Evolutionary conservation across 768 basidiomycete species (phyloP).

Genomic region (Harrya chromipes): DNA sequence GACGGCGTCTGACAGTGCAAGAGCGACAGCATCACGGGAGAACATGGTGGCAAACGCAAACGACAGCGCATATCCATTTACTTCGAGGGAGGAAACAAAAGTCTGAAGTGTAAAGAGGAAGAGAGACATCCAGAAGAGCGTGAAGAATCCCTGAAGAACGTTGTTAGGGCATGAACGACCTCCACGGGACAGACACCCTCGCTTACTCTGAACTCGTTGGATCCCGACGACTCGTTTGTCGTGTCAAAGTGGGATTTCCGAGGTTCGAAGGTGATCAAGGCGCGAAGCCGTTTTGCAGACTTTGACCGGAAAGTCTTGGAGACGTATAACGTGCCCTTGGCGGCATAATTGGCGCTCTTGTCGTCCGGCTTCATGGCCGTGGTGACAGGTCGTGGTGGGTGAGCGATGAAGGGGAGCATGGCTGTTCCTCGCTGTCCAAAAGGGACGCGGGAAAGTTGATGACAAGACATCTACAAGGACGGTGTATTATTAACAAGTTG

Average conservation of each 20-base stretch:
- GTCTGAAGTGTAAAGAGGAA: conserved; percentile 79
- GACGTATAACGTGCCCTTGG: conserved; percentile 67
- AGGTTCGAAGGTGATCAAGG: conserved; percentile 83
- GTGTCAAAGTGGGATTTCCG: conserved; percentile 85
- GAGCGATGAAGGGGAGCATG: conserved; percentile 8
- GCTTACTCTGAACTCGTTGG: conserved; percentile 81
- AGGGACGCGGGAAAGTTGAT: conserved; percentile 12
- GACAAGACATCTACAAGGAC: not conserved
- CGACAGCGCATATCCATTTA: conserved; percentile 74
- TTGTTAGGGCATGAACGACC: conserved; percentile 4
- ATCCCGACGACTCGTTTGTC: conserved; percentile 63
- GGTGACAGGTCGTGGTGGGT: not conserved
- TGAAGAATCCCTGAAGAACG: conserved; percentile 76
- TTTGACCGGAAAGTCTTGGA: conserved; percentile 75
- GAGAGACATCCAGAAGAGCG: conserved; percentile 90
- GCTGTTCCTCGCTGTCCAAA: too few species aligned
- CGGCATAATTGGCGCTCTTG: conserved; percentile 36
- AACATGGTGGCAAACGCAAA: conserved; percentile 83
- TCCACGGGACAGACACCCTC: not conserved
- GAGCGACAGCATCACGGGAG: conserved; percentile 76
- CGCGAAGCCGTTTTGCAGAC: conserved; percentile 72
- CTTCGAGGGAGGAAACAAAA: conserved; percentile 72
- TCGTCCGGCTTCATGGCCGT: conserved; percentile 13
- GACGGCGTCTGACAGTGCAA: conserved; percentile 81
- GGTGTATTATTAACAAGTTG: not conserved